Percentiles rank a stretch among this genome's conserved stretches.
Evolutionary conservation across 106 monocot genomes (phyloP).

Genomic region (Apostasia ramifera): DNA sequence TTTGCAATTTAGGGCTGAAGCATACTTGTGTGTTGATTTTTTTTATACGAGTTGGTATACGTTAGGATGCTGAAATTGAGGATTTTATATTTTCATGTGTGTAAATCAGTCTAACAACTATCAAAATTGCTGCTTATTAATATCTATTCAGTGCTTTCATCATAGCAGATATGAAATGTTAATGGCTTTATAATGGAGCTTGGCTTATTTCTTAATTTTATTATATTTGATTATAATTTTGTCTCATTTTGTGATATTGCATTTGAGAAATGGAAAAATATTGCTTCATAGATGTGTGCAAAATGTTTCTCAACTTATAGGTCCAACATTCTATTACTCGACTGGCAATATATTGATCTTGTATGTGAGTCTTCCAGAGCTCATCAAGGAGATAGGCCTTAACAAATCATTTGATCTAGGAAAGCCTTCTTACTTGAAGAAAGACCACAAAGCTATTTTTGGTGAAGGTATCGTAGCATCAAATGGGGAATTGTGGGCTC

Average conservation of each 20-base stretch:
- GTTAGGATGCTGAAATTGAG: too few relatives aligned
- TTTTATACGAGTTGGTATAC: too few relatives aligned
- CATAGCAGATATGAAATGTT: too few relatives aligned
- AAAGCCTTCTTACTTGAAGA: conserved; percentile 43
- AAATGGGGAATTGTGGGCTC: conserved; percentile 50
- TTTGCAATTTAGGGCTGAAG: too few relatives aligned
- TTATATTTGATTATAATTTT: neutral
- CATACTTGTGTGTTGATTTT: too few relatives aligned
- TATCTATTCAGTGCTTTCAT: too few relatives aligned
- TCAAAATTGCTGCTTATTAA: too few relatives aligned
- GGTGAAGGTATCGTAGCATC: conserved; percentile 53
- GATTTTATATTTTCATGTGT: too few relatives aligned
- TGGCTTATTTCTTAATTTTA: too few relatives aligned
- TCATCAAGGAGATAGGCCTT: conserved; percentile 53
- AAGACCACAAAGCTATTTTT: conserved; percentile 48
- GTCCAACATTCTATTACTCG: conserved; percentile 42
- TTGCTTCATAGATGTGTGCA: neutral
- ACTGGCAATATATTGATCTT: conserved; percentile 29
- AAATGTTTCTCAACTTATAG: conserved; percentile 13
- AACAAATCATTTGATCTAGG: conserved; percentile 56
- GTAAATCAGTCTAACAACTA: too few relatives aligned
- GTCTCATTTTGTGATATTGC: neutral
- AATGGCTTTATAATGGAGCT: too few relatives aligned
- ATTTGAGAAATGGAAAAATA: neutral
- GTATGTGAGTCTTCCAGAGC: conserved; percentile 52